A percentile compares a stretch with the other conserved stretches of the same genome.
Conservation (phyloP, 1,284 basidiomycete species). For the Polyporus tsugae region DNA sequence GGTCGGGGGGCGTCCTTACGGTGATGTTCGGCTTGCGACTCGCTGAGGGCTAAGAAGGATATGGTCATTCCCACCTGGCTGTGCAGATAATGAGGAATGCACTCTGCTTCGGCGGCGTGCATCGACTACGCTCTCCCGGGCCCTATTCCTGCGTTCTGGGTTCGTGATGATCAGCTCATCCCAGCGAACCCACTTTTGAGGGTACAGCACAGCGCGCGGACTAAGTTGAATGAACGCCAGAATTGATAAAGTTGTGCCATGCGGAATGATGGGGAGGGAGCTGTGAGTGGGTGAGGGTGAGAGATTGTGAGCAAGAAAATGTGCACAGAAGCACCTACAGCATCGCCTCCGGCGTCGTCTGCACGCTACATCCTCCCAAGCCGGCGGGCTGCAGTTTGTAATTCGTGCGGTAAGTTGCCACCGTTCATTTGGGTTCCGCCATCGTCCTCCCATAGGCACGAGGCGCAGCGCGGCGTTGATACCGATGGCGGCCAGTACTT, state of each 20-base stretch:
- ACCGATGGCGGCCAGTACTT: neutral
- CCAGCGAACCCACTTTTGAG: slow-evolving; percentile 3
- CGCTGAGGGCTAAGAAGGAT: neutral
- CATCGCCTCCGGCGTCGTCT: slow-evolving; percentile 30
- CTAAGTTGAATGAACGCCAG: slow-evolving; percentile 13
- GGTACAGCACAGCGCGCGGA: neutral
- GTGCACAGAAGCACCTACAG: slow-evolving; percentile 23
- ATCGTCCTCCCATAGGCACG: neutral
- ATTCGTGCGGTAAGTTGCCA: slow-evolving; percentile 4
- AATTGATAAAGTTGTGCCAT: slow-evolving; percentile 24
- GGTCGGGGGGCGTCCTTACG: slow-evolving; percentile 1
- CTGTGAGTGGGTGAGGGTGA: slow-evolving; percentile 8
- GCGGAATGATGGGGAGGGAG: slow-evolving; percentile 17
- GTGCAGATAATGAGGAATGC: slow-evolving; percentile 6
- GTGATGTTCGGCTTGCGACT: neutral
- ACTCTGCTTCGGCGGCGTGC: slow-evolving; percentile 1
- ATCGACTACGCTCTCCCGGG: neutral
- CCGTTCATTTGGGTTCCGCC: slow-evolving; percentile 21
- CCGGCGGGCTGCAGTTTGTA: slow-evolving; percentile 6
- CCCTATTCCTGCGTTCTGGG: slow-evolving; percentile 6
- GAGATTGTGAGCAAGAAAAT: neutral
- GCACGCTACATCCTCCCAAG: slow-evolving; percentile 9
- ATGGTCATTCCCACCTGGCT: neutral
- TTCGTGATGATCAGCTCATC: slow-evolving; percentile 10
- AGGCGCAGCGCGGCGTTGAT: slow-evolving; percentile 7